Evolutionary conservation across 1,284 basidiomycete genomes (phyloP).

Genomic region (Puccinia polysora): DNA sequence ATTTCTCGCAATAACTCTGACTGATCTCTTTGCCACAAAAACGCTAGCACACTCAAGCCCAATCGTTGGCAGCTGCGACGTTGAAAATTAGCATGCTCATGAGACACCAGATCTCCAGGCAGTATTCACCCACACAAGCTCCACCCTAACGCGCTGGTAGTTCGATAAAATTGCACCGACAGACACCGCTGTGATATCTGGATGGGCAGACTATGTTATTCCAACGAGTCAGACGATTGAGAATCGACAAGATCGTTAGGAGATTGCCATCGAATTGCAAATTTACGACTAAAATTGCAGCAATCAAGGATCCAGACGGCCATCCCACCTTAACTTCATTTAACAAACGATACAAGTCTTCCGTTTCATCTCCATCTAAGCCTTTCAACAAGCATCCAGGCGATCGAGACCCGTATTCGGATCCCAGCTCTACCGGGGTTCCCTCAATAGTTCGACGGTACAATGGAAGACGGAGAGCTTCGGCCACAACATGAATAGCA

Average conservation of each 20-base stretch:
- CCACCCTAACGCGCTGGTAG: slow-evolving; percentile 92
- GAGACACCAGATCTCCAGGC: neutral
- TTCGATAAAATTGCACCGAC: slow-evolving; percentile 96
- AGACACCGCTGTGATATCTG: slow-evolving; percentile 79
- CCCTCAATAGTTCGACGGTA: slow-evolving; percentile 77
- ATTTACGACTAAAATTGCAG: no score
- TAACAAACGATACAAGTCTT: slow-evolving; percentile 81
- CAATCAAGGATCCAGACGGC: neutral
- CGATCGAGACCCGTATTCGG: slow-evolving; percentile 62
- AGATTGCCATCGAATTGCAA: neutral
- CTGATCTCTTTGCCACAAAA: slow-evolving; percentile 92
- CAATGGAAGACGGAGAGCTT: slow-evolving; percentile 78
- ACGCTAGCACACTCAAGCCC: slow-evolving; percentile 72
- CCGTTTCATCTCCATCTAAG: slow-evolving; percentile 74
- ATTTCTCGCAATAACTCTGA: slow-evolving; percentile 77
- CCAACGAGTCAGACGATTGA: slow-evolving; percentile 22
- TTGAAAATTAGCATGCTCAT: no score
- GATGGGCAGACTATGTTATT: slow-evolving; percentile 63
- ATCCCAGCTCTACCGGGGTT: slow-evolving; percentile 70
- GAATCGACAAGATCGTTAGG: slow-evolving; percentile 3
- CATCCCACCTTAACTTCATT: slow-evolving; percentile 66
- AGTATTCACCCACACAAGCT: slow-evolving; percentile 69
- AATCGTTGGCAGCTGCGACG: slow-evolving; percentile 71
- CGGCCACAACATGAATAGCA: slow-evolving; percentile 78
- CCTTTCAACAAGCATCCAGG: neutral